Evolutionary conservation across 129 eudicot species (phyloP).

Genomic region (Escallonia rubra): DNA sequence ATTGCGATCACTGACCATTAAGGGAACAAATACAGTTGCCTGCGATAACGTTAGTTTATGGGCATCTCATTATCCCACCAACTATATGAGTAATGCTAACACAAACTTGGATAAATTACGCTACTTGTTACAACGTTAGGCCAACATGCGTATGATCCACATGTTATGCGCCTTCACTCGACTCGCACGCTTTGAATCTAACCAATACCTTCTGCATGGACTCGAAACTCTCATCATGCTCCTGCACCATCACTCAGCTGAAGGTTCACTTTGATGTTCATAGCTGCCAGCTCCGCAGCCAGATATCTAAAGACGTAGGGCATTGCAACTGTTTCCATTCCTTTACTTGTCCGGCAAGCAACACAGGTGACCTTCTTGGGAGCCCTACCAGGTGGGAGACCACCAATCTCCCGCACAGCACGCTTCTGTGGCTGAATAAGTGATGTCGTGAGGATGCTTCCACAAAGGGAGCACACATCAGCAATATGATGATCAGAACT

Average conservation of each 20-base stretch:
- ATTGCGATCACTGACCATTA: too few species aligned
- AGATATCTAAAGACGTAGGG: slow-evolving; percentile 88
- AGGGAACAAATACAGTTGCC: too few species aligned
- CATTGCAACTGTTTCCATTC: slow-evolving; percentile 96
- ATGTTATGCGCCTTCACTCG: too few species aligned
- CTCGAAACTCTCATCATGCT: too few species aligned
- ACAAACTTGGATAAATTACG: too few species aligned
- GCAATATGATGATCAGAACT: slow-evolving; percentile 94
- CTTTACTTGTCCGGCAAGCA: slow-evolving; percentile 71
- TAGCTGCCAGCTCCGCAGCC: slow-evolving; percentile 89
- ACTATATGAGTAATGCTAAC: too few species aligned
- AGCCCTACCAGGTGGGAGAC: slow-evolving; percentile 59
- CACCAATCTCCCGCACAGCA: slow-evolving; percentile 35
- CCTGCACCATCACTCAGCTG: slow-evolving; percentile 49
- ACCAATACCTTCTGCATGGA: too few species aligned
- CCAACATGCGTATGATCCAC: too few species aligned
- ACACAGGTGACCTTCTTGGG: slow-evolving; percentile 75
- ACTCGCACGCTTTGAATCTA: too few species aligned
- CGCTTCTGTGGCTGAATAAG: slow-evolving; percentile 51
- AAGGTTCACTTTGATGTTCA: slow-evolving; percentile 78
- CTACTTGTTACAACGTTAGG: too few species aligned
- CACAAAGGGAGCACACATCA: slow-evolving; percentile 82
- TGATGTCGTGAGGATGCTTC: slow-evolving; percentile 71
- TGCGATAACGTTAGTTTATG: too few species aligned
- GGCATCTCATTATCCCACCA: too few species aligned